Evolutionary conservation across 345 rosid species (phyloP), one percentile per base, ranked within the genome.

Genomic region (Salix arbutifolia): DNA sequence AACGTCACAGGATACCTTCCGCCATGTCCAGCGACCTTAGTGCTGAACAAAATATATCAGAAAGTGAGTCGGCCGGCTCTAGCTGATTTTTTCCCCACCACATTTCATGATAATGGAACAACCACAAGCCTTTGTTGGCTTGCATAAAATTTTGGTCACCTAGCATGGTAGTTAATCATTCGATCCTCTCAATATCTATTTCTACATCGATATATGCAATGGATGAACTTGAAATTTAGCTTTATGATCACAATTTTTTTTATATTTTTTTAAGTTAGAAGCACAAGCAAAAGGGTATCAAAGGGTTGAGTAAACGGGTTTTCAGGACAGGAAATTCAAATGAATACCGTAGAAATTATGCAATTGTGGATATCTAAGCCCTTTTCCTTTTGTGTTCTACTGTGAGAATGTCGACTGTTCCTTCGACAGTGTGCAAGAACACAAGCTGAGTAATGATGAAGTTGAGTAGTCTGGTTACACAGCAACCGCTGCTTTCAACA

Each of bases 1-100:
- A 86, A 82, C 97, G 89, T 50, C 97, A 92, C 73, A 87, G 92
- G 83, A 91, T 94, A 84, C 89, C 92, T 53, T 88, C 91, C 2
- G 87, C 86, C 0, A 78, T 84, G 84, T 92, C 97, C 12, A 67
- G 73, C 9, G 97, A 90, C 81, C 89, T 92, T 33, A 10, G 74
- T 9, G 81, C 73, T 26, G 84, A 86, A 70, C 80, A 83, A 52
- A 74, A 77, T 69, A 48, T 70, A 30, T 13, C 1, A 6, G 76
- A 68, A 78, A 58, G 28, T 56, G 74, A 78, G 38, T 30, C 33
- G 35, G 74, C 75, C 72, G 35, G 53, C 67, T 52, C 71, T 35
- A 69, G 62, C 33, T 56, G 75, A 52, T 2, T 18, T 7, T 2
- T 2, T 2, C 19, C 3, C 5, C 25, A 19, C 25, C 8, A 19